Percentiles rank a stretch among this genome's conserved stretches.
Conservation (phyloP, 2,329 filamentous ascomycete species). For the Sporothrix inflata region DNA sequence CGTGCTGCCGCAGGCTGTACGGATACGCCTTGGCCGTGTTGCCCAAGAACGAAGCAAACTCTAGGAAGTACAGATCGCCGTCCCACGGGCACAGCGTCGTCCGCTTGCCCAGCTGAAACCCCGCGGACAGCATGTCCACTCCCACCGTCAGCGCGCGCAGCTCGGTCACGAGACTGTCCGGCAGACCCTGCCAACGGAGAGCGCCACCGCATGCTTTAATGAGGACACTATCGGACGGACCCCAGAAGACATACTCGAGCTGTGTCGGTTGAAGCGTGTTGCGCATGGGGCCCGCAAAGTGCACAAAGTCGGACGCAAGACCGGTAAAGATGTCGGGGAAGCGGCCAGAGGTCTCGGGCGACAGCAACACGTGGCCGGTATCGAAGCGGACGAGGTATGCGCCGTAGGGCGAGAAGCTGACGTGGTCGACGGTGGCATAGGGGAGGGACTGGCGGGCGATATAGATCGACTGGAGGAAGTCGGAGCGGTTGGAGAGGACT, state of each 20-base stretch:
- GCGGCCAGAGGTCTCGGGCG: constrained; percentile 9
- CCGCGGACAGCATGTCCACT: constrained; percentile 26
- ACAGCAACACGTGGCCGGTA: constrained; percentile 20
- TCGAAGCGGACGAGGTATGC: constrained; percentile 19
- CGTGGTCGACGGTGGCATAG: constrained; percentile 18
- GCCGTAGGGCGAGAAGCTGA: constrained; percentile 27
- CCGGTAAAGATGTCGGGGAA: constrained; percentile 23
- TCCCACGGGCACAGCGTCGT: constrained; percentile 27
- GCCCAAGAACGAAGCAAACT: constrained; percentile 23
- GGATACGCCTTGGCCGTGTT: constrained; percentile 24
- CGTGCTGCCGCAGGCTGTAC: constrained; percentile 18
- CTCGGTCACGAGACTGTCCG: constrained; percentile 5
- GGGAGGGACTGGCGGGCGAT: constrained; percentile 38
- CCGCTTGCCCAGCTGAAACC: constrained; percentile 20
- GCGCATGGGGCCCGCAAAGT: constrained; percentile 19
- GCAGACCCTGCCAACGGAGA: constrained; percentile 23
- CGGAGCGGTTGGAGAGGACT: constrained; percentile 27
- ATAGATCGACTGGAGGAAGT: constrained; percentile 43
- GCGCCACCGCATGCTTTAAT: constrained; percentile 9
- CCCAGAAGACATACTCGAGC: constrained; percentile 24
- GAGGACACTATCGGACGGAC: constrained; percentile 18
- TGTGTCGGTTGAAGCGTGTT: constrained; percentile 7
- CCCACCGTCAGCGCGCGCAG: constrained; percentile 22
- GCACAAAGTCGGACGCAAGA: constrained; percentile 10
- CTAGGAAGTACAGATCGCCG: constrained; percentile 22